Percentiles rank a stretch among this genome's conserved stretches.
Evolutionary conservation across 306 rosid genomes (phyloP).

Genomic region (Lathyrus sativus): DNA sequence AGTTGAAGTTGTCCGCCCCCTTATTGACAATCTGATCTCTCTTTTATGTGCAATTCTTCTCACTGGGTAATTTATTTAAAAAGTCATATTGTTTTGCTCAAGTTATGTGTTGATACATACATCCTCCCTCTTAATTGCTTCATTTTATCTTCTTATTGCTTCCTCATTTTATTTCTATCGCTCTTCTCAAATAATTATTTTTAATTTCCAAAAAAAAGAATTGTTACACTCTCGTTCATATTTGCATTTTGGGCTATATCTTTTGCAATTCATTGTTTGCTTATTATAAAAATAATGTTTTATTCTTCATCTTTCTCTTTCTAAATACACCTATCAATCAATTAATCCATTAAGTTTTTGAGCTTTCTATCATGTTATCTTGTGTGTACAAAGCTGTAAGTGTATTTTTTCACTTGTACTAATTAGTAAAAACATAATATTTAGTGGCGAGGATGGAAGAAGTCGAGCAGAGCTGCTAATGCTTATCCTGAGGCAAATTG

Average conservation of each 20-base stretch:
- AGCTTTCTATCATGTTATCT: constrained; percentile 7
- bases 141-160: constrained; percentile 6
- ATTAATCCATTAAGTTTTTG: neutral
- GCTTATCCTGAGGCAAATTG: constrained; percentile 91
- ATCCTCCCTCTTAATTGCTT: constrained; percentile 16
- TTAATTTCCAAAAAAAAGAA: neutral
- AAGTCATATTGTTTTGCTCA: constrained; percentile 22
- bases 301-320: constrained; percentile 21
- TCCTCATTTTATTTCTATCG: constrained; percentile 24
- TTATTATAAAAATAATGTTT: constrained; percentile 6
- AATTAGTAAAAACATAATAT: constrained; percentile 40
- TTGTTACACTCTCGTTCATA: constrained; percentile 19
- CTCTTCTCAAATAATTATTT: constrained; percentile 5
- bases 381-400: constrained; percentile 12
- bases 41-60: constrained; percentile 96
- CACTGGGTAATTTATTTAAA: constrained; percentile 62
- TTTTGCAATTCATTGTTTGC: constrained; percentile 22
- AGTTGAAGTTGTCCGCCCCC: constrained; percentile 71
- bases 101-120: constrained; percentile 17
- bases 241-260: constrained; percentile 10
- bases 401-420: constrained; percentile 33
- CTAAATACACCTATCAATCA: neutral
- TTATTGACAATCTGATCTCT: constrained; percentile 85
- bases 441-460: constrained; percentile 98
- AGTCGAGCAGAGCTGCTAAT: constrained; percentile 91